phyloP scores from a whole-genome alignment of 1,284 basidiomycete genomes.

The Apiotrichum porosum region DNA sequence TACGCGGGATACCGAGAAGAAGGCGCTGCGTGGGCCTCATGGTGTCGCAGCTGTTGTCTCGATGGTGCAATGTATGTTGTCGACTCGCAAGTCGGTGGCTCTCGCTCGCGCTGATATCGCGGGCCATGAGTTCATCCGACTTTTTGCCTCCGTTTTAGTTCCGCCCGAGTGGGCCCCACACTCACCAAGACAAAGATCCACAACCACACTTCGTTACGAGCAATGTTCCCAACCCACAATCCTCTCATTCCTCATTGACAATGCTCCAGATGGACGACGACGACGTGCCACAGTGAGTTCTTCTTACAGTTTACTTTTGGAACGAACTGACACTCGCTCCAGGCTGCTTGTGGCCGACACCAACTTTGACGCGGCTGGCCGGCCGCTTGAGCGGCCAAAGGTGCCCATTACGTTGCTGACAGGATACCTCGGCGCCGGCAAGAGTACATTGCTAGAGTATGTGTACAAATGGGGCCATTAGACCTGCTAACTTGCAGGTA shows the following conservation, averaged over 20 bases:
- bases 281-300: conserved; percentile 10
- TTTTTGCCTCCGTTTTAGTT: conserved; percentile 4
- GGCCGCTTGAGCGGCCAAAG: conserved; percentile 37
- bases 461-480: no score
- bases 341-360: conserved; percentile 6
- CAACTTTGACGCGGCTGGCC: not conserved
- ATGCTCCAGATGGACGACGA: conserved; percentile 13
- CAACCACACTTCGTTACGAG: not conserved
- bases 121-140: no score
- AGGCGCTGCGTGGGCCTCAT: not conserved
- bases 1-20: conserved; percentile 2
- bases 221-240: no score
- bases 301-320: not conserved
- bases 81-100: no score
- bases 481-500: no score
- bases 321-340: not conserved
- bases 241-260: no score
- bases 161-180: not conserved
- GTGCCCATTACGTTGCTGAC: conserved; percentile 86
- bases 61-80: no score
- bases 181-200: not conserved
- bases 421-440: conserved; percentile 81
- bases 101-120: no score
- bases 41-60: no score
- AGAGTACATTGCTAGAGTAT: conserved; percentile 70